phyloP scores from a whole-genome alignment of 2,329 filamentous ascomycete species.

The Penicillium sp. region DNA sequence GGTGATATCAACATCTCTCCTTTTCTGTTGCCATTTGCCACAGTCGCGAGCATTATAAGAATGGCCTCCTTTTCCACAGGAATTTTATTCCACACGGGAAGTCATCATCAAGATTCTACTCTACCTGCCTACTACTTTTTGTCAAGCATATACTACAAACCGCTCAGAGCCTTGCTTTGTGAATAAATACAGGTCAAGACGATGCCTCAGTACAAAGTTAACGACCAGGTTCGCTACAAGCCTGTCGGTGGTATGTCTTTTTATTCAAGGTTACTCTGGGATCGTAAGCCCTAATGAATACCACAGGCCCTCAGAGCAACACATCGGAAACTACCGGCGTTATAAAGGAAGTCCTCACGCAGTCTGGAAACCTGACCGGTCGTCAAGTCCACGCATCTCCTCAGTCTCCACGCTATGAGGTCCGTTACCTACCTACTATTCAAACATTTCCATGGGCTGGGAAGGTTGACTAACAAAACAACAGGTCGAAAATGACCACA shows the following conservation, averaged over 20 bases:
- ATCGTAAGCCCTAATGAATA: neutral
- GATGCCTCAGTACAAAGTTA: constrained; percentile 29
- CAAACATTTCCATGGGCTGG: neutral
- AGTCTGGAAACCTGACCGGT: constrained; percentile 28
- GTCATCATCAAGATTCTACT: neutral
- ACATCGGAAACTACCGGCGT: constrained; percentile 36
- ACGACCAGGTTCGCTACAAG: constrained; percentile 38
- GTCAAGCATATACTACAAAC: neutral
- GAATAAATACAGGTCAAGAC: neutral
- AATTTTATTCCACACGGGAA: neutral
- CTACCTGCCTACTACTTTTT: neutral
- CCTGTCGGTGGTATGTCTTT: constrained; percentile 36
- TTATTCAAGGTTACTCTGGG: neutral
- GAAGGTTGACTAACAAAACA: neutral
- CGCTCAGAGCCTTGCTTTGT: neutral
- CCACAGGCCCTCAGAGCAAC: constrained; percentile 34
- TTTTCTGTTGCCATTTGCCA: neutral
- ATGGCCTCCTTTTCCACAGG: neutral
- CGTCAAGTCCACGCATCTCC: constrained; percentile 34
- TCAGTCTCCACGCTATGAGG: constrained; percentile 37
- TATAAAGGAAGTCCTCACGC: constrained; percentile 34
- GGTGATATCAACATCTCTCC: neutral
- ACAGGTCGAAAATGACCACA: constrained; percentile 26
- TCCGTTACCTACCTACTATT: constrained; percentile 14
- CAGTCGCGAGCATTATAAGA: constrained; percentile 1